phyloP scores from a whole-genome alignment of 306 rosid genomes.

The Hippophae gyantsensis region DNA sequence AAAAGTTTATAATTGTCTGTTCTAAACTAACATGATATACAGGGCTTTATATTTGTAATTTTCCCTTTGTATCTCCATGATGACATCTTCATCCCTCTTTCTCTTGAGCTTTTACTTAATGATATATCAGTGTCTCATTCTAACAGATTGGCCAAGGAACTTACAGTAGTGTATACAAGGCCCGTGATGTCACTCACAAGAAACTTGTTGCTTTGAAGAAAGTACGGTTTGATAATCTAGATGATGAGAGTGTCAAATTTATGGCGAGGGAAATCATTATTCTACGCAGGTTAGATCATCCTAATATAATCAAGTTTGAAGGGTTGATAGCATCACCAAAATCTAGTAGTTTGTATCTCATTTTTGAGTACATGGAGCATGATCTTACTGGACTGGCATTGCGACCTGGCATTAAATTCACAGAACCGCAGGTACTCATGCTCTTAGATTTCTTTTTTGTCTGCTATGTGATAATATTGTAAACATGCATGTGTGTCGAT shows the following conservation, averaged over 20 bases:
- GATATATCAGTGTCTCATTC: neutral
- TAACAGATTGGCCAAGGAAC: constrained; percentile 97
- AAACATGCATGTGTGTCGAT: too few species aligned
- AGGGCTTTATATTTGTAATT: constrained; percentile 1
- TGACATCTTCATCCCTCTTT: neutral
- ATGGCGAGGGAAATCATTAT: constrained; percentile 93
- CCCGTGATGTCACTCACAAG: constrained; percentile 54
- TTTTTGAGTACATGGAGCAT: constrained; percentile 92
- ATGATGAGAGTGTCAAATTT: constrained; percentile 79
- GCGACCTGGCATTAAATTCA: constrained; percentile 52
- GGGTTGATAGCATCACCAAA: constrained; percentile 70
- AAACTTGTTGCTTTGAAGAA: constrained; percentile 78
- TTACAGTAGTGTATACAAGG: constrained; percentile 85
- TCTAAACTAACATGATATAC: too few species aligned
- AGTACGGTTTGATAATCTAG: constrained; percentile 85
- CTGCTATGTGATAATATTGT: too few species aligned
- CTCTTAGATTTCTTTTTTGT: too few species aligned
- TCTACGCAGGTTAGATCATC: constrained; percentile 88
- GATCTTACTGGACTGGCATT: constrained; percentile 92
- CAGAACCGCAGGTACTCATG: constrained; percentile 68
- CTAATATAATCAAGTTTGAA: constrained; percentile 74
- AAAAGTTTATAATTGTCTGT: too few species aligned
- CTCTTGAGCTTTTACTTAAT: too few species aligned
- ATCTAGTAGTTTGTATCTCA: constrained; percentile 81
- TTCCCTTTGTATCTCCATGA: neutral